Evolutionary conservation across 2,329 filamentous ascomycete genomes (phyloP), one percentile per base, ranked within the genome.

Genomic region (Ampelomyces quisqualis): DNA sequence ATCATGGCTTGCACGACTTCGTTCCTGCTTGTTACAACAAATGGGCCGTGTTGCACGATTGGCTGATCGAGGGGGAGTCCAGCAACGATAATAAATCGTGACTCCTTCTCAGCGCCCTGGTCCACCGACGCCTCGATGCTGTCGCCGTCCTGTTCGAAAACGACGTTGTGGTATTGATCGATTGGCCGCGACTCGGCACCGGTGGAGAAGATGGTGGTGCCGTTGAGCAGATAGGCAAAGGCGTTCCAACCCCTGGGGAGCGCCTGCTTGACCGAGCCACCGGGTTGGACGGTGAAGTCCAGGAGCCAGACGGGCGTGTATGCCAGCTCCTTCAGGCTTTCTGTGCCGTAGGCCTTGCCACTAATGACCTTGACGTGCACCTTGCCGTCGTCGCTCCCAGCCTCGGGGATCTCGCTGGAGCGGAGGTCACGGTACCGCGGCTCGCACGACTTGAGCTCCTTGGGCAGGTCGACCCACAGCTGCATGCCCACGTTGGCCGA

Each of bases 221-320:
- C 91, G 44, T 83, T 77, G n/a, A 97, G 75, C 3, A 82, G 85
- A 68, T 96, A 97, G 11, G 85, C 84, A 61, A 97, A 97, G 2
- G 88, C 82, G 67, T 94, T 96, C 88, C 90, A 97, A 19, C 83
- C 85, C 47, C 76, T 71, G 0, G 91, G 91, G 2, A 97, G 64
- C 4, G 79, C 69, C 72, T 97, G 91, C 15, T 75, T 77, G 52
- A 97, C 74, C 44, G 76, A 81, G 32, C 88, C 90, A 38, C 91
- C 91, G 0, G 90, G 90, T 58, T 81, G 73, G 38, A 97, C 80
- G 14, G 80, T 82, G 36, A 96, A 75, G 65, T 97, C 91, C 30
- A 97, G 76, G 48, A 95, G 77, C 91, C 91, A 97, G n/a, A 97
- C 90, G 0, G 93, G 93, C 2, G 91, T 97, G 70, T 97, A 96